These are phyloP conservation scores for Lindgomyces ingoldianus DNA, from an alignment of 495 filamentous ascomycete species.

Conservation along the genomic window DNA sequence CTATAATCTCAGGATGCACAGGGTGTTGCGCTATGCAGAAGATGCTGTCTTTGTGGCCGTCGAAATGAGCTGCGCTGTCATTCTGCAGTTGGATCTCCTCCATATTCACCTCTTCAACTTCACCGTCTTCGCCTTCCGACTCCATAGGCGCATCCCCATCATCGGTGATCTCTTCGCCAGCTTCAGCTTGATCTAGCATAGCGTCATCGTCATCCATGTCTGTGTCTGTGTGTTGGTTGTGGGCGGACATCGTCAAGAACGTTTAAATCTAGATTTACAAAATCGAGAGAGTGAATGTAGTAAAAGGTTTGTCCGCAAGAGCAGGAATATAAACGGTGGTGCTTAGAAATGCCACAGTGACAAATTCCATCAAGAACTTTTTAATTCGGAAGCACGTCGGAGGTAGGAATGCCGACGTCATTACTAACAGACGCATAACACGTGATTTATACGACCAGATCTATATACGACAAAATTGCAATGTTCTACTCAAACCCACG, in stretches of 20 bases:
- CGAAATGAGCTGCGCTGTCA: constrained; percentile 90
- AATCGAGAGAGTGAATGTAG: no score
- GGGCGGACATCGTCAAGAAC: constrained; percentile 30
- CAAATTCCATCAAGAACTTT: constrained; percentile 22
- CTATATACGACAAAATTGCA: neutral
- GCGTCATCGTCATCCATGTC: constrained; percentile 42
- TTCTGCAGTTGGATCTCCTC: constrained; percentile 77
- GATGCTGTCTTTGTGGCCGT: constrained; percentile 80
- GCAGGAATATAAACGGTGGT: neutral
- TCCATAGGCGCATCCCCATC: constrained; percentile 53
- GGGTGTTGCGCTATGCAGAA: constrained; percentile 95
- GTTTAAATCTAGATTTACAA: neutral
- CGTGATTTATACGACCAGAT: constrained; percentile 2
- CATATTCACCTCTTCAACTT: constrained; percentile 26
- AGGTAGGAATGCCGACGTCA: constrained; percentile 30
- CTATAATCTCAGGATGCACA: constrained; percentile 69
- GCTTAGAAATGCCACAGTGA: constrained; percentile 24
- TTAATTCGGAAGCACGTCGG: constrained; percentile 27
- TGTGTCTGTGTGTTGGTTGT: constrained; percentile 25
- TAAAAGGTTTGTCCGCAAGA: no score
- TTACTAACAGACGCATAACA: neutral
- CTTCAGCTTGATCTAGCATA: constrained; percentile 47
- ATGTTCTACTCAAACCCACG: neutral
- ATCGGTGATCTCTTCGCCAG: constrained; percentile 45
- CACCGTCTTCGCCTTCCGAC: constrained; percentile 64